These are phyloP conservation scores for Solanum hybrid DNA, from an alignment of 305 asterid species.

Conservation along the genomic window DNA sequence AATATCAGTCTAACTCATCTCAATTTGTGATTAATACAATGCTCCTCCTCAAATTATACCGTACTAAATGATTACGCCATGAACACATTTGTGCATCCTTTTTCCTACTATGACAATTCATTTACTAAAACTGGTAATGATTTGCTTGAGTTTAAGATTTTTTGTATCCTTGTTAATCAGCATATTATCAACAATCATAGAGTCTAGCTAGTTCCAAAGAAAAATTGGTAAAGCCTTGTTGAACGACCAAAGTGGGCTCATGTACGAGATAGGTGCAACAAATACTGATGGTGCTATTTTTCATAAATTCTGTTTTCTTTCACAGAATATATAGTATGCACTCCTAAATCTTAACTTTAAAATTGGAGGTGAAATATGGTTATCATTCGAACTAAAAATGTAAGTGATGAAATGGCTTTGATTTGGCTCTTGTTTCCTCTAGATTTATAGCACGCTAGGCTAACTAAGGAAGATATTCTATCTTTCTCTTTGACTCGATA, in stretches of 20 bases:
- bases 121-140: neutral
- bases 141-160: neutral
- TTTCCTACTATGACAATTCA: neutral
- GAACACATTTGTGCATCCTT: neutral
- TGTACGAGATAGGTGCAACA: no score
- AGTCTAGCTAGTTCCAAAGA: no score
- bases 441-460: no score
- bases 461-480: neutral
- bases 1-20: neutral
- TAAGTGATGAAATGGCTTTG: neutral
- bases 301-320: no score
- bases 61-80: neutral
- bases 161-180: neutral
- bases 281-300: no score
- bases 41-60: neutral
- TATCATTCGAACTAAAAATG: neutral
- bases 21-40: neutral
- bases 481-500: neutral
- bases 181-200: neutral
- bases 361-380: neutral
- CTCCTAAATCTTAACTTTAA: neutral
- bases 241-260: no score
- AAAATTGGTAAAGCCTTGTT: no score
- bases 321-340: no score
- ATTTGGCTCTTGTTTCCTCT: neutral